A percentile compares a stretch with the other conserved stretches of the same genome.
phyloP scores from a whole-genome alignment of 2,329 filamentous ascomycete species.

The Celoporthe dispersa region DNA sequence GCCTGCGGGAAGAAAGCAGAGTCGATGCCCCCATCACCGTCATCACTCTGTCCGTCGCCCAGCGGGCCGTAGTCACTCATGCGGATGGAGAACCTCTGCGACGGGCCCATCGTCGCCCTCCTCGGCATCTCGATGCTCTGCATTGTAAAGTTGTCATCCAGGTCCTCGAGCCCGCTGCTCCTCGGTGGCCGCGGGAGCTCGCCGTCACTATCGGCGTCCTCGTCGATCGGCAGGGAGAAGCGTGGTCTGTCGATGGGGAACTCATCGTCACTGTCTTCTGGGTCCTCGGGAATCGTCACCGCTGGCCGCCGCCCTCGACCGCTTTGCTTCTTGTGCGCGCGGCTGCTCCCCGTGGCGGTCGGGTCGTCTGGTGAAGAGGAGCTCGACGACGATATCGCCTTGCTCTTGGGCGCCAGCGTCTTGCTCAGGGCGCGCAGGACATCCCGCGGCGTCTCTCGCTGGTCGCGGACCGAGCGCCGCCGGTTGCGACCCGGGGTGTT shows the following conservation, averaged over 20 bases:
- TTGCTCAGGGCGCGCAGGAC: conserved; percentile 58
- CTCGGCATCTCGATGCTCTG: conserved; percentile 65
- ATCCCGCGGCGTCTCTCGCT: conserved; percentile 60
- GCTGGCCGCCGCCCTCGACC: conserved; percentile 31
- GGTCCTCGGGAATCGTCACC: conserved; percentile 40
- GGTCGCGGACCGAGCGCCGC: conserved; percentile 60
- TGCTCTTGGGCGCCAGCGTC: conserved; percentile 54
- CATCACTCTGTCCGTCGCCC: conserved; percentile 44
- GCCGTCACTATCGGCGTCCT: conserved; percentile 54
- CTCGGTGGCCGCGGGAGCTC: conserved; percentile 57
- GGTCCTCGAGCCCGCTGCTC: conserved; percentile 58
- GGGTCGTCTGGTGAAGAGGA: conserved; percentile 46
- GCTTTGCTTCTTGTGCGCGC: conserved; percentile 32
- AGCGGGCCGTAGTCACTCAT: conserved; percentile 54
- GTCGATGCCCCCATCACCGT: conserved; percentile 49
- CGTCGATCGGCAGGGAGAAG: conserved; percentile 58
- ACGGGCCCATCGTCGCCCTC: conserved; percentile 45
- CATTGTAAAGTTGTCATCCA: conserved; percentile 57
- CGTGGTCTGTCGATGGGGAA: conserved; percentile 55
- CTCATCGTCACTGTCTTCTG: conserved; percentile 58
- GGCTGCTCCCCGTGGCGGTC: conserved; percentile 20
- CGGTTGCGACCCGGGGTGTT: conserved; percentile 64
- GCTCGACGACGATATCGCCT: conserved; percentile 46
- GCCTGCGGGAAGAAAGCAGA: conserved; percentile 58
- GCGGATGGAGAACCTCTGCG: conserved; percentile 51